A percentile compares a stretch with the other conserved stretches of the same genome.
Conservation (phyloP, 164 flowering plant genomes). For the Stephania yunnanensis region DNA sequence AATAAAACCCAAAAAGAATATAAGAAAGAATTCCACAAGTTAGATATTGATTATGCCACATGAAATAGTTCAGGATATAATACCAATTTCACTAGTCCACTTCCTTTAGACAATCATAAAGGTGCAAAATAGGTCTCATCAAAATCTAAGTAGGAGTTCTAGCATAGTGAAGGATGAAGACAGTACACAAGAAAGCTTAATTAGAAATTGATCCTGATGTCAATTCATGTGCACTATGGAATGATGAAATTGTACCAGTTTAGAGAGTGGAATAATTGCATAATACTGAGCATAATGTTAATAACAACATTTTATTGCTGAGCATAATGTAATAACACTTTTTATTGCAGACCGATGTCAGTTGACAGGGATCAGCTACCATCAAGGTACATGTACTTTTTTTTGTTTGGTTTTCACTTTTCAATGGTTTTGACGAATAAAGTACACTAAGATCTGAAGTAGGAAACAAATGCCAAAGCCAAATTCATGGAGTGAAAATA, state of each 20-base stretch:
- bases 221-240: neutral
- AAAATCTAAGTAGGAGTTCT: neutral
- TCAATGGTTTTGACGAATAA: neutral
- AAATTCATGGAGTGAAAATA: neutral
- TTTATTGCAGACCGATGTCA: neutral
- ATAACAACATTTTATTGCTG: neutral
- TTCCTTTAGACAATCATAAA: neutral
- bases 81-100: neutral
- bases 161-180: neutral
- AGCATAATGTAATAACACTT: neutral
- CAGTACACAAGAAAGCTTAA: neutral
- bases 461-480: neutral
- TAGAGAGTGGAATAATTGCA: neutral
- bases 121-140: neutral
- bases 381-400: neutral
- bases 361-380: neutral
- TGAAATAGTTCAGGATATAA: neutral
- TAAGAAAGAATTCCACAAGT: neutral
- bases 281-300: neutral
- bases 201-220: neutral
- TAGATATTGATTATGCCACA: neutral
- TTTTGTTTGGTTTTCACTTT: neutral
- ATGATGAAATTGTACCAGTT: neutral
- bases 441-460: neutral
- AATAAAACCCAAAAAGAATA: neutral